A percentile compares a stretch with the other conserved stretches of the same genome.
These are phyloP conservation scores for Populus hybrid DNA, from an alignment of 441 rosid genomes.

Conservation along the genomic window DNA sequence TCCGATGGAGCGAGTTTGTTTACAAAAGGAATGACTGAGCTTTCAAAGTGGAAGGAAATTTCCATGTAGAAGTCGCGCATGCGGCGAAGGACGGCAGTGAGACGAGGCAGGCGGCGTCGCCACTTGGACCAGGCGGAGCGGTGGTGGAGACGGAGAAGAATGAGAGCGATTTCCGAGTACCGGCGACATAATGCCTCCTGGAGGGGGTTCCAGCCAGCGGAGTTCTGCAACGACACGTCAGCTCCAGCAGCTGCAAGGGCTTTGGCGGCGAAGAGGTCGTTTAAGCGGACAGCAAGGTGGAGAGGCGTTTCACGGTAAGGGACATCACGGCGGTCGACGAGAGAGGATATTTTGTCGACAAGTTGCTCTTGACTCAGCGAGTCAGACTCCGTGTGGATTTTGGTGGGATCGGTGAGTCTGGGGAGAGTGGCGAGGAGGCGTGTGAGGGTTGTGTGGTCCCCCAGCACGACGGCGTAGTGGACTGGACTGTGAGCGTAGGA, in stretches of 20 bases:
- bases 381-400: conserved; percentile 60
- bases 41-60: conserved; percentile 20
- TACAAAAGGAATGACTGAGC: conserved; percentile 20
- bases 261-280: conserved; percentile 51
- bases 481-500: conserved; percentile 77
- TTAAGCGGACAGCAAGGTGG: conserved; percentile 74
- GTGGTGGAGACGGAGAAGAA: conserved; percentile 10
- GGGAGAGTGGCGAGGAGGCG: conserved; percentile 68
- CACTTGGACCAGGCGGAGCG: conserved; percentile 19
- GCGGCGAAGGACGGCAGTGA: conserved; percentile 5
- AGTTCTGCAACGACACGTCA: conserved; percentile 37
- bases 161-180: conserved; percentile 13
- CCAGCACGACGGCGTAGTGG: conserved; percentile 68
- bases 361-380: conserved; percentile 53
- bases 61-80: conserved; percentile 21
- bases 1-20: conserved; percentile 18
- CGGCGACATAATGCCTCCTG: conserved; percentile 18
- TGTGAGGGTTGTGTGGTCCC: conserved; percentile 58
- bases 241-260: conserved; percentile 69
- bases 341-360: conserved; percentile 58
- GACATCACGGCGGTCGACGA: conserved; percentile 82
- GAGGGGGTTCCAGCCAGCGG: conserved; percentile 16
- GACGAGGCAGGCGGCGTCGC: conserved; percentile 15
- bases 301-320: conserved; percentile 81
- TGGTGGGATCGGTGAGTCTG: conserved; percentile 54